Percentiles rank a stretch among this genome's conserved stretches.
These are phyloP conservation scores for Sporisorium scitamineum DNA, from an alignment of 1,284 basidiomycete species.

Conservation along the genomic window DNA sequence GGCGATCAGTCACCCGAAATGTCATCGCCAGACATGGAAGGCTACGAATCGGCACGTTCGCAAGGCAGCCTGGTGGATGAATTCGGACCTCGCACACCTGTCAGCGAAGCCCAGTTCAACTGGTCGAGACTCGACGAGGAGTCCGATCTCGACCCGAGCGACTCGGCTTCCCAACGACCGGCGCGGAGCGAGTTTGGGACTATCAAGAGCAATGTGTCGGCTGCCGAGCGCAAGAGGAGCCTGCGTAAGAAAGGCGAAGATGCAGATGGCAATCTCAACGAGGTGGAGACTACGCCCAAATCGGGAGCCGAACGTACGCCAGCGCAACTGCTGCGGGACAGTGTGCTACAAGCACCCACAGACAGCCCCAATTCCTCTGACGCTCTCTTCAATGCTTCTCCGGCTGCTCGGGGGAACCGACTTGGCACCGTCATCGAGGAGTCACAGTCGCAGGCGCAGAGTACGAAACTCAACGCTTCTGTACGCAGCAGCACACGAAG, in stretches of 20 bases:
- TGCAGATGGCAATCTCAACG: not conserved
- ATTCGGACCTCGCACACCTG: conserved; percentile 55
- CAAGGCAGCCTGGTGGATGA: conserved; percentile 50
- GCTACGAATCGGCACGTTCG: conserved; percentile 48
- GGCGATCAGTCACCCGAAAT: conserved; percentile 13
- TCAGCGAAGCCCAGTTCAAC: conserved; percentile 52
- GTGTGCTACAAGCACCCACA: conserved; percentile 18
- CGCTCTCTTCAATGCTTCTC: conserved; percentile 26
- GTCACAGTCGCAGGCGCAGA: conserved; percentile 56
- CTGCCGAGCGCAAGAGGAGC: conserved; percentile 29
- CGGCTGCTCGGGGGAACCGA: conserved; percentile 15
- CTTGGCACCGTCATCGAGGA: conserved; percentile 60
- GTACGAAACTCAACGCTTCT: conserved; percentile 38
- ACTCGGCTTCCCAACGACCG: conserved; percentile 59
- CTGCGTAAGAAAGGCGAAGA: conserved; percentile 16
- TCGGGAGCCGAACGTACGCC: conserved; percentile 27
- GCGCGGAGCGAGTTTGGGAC: conserved; percentile 53
- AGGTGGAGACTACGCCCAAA: not conserved
- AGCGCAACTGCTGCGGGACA: conserved; percentile 49
- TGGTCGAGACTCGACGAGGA: conserved; percentile 46
- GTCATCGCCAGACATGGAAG: conserved; percentile 47
- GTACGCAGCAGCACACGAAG: conserved; percentile 36
- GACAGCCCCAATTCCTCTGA: conserved; percentile 12
- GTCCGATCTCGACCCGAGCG: conserved; percentile 51
- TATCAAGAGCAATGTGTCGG: conserved; percentile 37